A percentile compares a stretch with the other conserved stretches of the same genome.
phyloP scores from a whole-genome alignment of 441 rosid species.

The Croton laevigatus region DNA sequence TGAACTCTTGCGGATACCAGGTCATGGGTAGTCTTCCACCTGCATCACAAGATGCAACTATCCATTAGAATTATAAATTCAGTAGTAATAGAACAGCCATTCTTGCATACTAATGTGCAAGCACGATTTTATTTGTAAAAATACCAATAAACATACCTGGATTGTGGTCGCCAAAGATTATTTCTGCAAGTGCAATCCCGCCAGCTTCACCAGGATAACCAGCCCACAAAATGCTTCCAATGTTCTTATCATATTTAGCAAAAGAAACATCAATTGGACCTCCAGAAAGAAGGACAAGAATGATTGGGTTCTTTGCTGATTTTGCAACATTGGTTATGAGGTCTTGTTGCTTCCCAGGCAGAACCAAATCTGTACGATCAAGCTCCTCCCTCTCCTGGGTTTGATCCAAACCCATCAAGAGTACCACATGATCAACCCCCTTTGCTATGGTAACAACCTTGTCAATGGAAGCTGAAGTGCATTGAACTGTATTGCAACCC shows the following conservation, averaged over 20 bases:
- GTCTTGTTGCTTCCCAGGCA: constrained; percentile 83
- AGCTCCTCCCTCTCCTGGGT: constrained; percentile 70
- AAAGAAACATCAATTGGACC: constrained; percentile 84
- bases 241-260: constrained; percentile 45
- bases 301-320: constrained; percentile 58
- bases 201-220: constrained; percentile 97
- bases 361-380: constrained; percentile 60
- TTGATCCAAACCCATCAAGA: constrained; percentile 88
- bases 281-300: constrained; percentile 70
- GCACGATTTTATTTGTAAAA: background rate
- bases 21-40: constrained; percentile 89
- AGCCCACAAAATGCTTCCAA: constrained; percentile 78
- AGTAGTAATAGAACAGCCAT: background rate
- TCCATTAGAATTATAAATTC: background rate
- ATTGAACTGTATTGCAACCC: constrained; percentile 65
- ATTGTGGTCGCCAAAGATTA: constrained; percentile 64
- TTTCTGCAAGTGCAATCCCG: constrained; percentile 78
- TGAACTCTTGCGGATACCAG: constrained; percentile 82
- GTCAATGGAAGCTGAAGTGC: constrained; percentile 52
- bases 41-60: constrained; percentile 21
- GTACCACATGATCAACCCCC: constrained; percentile 58
- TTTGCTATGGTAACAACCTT: constrained; percentile 52
- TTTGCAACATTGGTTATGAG: constrained; percentile 52
- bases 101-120: background rate
- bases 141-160: constrained; percentile 48